Percentiles rank a stretch among this genome's conserved stretches.
Conservation (phyloP, 2,329 filamentous ascomycete genomes). For the Phialophora expanda region DNA sequence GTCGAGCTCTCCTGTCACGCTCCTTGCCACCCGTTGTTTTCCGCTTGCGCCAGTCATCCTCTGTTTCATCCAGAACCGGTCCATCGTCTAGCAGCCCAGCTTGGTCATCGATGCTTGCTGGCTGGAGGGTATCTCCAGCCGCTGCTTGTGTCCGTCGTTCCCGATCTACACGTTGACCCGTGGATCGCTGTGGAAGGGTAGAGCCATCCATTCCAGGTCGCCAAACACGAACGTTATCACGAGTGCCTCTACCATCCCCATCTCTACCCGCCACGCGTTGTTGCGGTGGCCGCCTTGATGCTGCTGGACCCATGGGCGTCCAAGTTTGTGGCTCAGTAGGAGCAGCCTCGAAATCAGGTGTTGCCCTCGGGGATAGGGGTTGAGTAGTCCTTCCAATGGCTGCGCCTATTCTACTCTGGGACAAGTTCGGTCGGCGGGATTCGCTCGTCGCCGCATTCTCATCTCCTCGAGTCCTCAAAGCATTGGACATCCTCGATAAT, state of each 20-base stretch:
- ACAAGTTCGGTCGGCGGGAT: not conserved
- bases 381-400: not conserved
- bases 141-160: conserved; percentile 1
- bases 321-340: not conserved
- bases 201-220: conserved; percentile 6
- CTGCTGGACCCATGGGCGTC: not conserved
- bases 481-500: not conserved
- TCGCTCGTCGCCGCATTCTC: not conserved
- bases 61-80: conserved; percentile 38
- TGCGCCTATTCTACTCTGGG: not conserved
- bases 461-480: not conserved
- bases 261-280: not conserved
- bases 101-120: conserved; percentile 1
- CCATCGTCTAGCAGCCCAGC: conserved; percentile 45
- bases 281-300: not conserved
- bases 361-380: not conserved
- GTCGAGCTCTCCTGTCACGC: conserved; percentile 27
- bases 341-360: not conserved
- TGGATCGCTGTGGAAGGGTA: not conserved
- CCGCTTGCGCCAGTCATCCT: conserved; percentile 15
- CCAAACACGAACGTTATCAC: not conserved
- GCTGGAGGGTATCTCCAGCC: not conserved
- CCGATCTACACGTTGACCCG: not conserved
- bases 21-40: conserved; percentile 20
- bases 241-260: not conserved